Evolutionary conservation across 768 basidiomycete species (phyloP), one percentile per base, ranked within the genome.

Genomic region (Dendrothele bispora): DNA sequence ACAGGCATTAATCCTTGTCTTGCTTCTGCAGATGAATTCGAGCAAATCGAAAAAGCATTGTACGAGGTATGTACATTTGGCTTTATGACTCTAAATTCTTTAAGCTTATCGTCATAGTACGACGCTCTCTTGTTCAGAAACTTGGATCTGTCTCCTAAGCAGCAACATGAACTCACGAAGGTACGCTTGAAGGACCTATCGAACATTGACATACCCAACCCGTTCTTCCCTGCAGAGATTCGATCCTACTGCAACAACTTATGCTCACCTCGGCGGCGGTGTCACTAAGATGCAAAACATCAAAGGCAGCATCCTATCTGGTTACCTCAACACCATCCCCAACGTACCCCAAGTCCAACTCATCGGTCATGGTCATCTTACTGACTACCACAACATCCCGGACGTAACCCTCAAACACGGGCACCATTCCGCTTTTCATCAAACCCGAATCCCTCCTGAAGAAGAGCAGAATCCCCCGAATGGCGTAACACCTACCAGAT

Each of bases 201-300:
- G n/a, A 27, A 25, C 24, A 27, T 44, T 20, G n/a, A 20, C 41
- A 25, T 12, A 20, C n/a, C 10, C 15, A 12, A 36, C n/a, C 18
- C 1, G 11, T 1, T 7, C 5, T 20, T 38, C 4, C 15, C 7
- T 8, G 6, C 43, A 78, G 78, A 74, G 73, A 0, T 81, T 81
- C 55, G 79, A 81, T 51, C 79, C 78, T 3, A 32, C 58, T 0
- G 64, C 71, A 39, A 69, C 75, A 36, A 45, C 28, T 35, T 81
- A 81, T 53, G 80, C 79, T 0, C 80, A 82, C n/a, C n/a, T n/a
- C n/a, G n/a, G n/a, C n/a, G n/a, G n/a, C 51, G 80, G 80, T 2
- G 78, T 79, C 61, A 76, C 77, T 61, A 79, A 79, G 67, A 78
- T 76, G 0, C 68, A 72, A 14, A 63, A 64, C 30, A 70, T 68